A percentile compares a stretch with the other conserved stretches of the same genome.
These are phyloP conservation scores for Allium fistulosum DNA, from an alignment of 106 monocot genomes.

Conservation along the genomic window DNA sequence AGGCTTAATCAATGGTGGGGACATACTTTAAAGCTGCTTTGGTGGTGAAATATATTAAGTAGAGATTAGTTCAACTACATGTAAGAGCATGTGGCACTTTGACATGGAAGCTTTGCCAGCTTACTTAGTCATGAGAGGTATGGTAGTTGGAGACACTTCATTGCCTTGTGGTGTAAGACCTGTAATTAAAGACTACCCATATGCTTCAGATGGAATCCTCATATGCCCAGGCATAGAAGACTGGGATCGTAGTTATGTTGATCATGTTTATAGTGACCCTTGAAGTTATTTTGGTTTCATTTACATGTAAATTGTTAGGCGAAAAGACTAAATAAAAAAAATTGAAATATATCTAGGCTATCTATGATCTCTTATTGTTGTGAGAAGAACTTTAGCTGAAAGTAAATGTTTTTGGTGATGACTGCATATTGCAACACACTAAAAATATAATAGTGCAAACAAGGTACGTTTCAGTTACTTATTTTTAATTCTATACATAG, in stretches of 20 bases:
- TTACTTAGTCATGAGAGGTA: conserved; percentile 68
- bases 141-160: conserved; percentile 68
- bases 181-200: conserved; percentile 77
- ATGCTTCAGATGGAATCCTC: conserved; percentile 65
- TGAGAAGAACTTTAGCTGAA: too few relatives aligned
- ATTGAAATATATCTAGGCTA: too few relatives aligned
- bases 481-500: too few relatives aligned
- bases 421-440: too few relatives aligned
- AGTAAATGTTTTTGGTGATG: too few relatives aligned
- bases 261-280: conserved; percentile 37
- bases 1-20: conserved; percentile 53
- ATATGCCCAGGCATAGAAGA: conserved; percentile 57
- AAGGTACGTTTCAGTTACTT: too few relatives aligned
- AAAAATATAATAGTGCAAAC: too few relatives aligned
- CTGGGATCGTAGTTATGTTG: conserved; percentile 48
- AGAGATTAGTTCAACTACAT: conserved; percentile 67
- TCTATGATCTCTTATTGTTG: too few relatives aligned
- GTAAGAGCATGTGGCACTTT: conserved; percentile 52
- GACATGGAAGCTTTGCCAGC: conserved; percentile 66
- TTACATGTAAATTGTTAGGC: too few relatives aligned
- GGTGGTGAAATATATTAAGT: conserved; percentile 47
- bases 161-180: conserved; percentile 32
- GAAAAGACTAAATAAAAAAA: too few relatives aligned
- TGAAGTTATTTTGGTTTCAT: too few relatives aligned
- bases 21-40: conserved; percentile 43